Conservation (phyloP, 129 eudicot genomes). For the Lonicera japonica region DNA sequence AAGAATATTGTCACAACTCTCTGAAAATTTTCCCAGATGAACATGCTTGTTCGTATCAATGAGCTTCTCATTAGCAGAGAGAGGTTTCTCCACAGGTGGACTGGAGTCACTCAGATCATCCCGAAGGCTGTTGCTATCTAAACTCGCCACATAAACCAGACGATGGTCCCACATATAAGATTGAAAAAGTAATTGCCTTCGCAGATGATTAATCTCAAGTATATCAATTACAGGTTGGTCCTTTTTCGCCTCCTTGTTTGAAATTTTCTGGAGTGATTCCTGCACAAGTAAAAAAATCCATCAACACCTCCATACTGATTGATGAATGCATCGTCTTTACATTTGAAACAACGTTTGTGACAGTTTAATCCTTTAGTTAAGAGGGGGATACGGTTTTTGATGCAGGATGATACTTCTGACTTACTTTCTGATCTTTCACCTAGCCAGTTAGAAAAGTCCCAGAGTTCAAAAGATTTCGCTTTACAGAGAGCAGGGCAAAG, state of each 20-base stretch:
- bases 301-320: background rate
- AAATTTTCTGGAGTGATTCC: constrained; percentile 54
- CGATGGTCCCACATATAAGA: constrained; percentile 93
- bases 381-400: too few relatives aligned
- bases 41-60: constrained; percentile 18
- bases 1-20: constrained; percentile 24
- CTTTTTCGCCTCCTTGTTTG: constrained; percentile 42
- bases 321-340: too few relatives aligned
- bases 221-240: constrained; percentile 68
- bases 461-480: too few relatives aligned
- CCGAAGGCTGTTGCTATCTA: constrained; percentile 30
- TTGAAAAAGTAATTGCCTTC: constrained; percentile 74
- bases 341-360: too few relatives aligned
- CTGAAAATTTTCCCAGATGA: constrained; percentile 23
- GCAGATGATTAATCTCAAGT: constrained; percentile 67
- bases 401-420: too few relatives aligned
- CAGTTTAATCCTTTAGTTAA: too few relatives aligned
- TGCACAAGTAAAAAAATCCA: constrained; percentile 24
- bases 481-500: too few relatives aligned
- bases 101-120: constrained; percentile 12
- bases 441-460: too few relatives aligned
- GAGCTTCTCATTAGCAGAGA: constrained; percentile 21
- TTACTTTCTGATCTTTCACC: too few relatives aligned
- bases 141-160: constrained; percentile 58
- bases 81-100: constrained; percentile 21